Percentiles rank a stretch among this genome's conserved stretches.
phyloP scores from a whole-genome alignment of 2,329 filamentous ascomycete genomes.

The Xylariales sp. region DNA sequence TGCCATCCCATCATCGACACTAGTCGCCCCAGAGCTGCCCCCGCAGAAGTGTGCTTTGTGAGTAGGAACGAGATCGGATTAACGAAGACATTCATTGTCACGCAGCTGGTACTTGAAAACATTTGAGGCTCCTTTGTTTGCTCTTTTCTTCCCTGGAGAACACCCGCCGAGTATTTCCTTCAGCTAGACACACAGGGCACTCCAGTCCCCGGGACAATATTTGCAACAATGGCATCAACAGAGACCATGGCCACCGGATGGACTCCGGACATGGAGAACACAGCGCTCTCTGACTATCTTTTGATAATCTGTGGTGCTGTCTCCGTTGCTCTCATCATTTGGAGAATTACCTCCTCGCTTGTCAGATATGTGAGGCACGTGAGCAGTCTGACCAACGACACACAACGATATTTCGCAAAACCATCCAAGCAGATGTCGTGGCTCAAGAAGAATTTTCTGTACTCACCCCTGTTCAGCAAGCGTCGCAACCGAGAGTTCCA shows the following conservation, averaged over 20 bases:
- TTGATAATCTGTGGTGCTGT: constrained; percentile 61
- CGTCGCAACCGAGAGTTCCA: constrained; percentile 74
- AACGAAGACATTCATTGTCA: no score
- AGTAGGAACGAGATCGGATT: no score
- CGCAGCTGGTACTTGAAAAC: no score
- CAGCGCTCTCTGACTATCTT: constrained; percentile 55
- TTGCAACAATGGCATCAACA: constrained; percentile 3
- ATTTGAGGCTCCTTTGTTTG: no score
- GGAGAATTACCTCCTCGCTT: constrained; percentile 58
- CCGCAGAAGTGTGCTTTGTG: no score
- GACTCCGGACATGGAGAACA: constrained; percentile 39
- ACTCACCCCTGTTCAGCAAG: constrained; percentile 68
- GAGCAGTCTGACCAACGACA: constrained; percentile 72
- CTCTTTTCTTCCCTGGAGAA: no score
- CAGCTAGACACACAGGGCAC: not conserved
- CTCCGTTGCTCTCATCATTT: constrained; percentile 59
- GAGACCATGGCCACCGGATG: constrained; percentile 24
- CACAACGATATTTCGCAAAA: constrained; percentile 71
- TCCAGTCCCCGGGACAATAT: not conserved
- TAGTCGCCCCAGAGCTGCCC: no score
- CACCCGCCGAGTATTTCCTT: no score
- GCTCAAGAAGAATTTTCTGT: constrained; percentile 63
- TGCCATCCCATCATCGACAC: not conserved
- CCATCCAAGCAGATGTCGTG: constrained; percentile 50
- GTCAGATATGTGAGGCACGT: constrained; percentile 68